phyloP scores from a whole-genome alignment of 2,329 filamentous ascomycete genomes.

The Thielaviopsis ethacetica region DNA sequence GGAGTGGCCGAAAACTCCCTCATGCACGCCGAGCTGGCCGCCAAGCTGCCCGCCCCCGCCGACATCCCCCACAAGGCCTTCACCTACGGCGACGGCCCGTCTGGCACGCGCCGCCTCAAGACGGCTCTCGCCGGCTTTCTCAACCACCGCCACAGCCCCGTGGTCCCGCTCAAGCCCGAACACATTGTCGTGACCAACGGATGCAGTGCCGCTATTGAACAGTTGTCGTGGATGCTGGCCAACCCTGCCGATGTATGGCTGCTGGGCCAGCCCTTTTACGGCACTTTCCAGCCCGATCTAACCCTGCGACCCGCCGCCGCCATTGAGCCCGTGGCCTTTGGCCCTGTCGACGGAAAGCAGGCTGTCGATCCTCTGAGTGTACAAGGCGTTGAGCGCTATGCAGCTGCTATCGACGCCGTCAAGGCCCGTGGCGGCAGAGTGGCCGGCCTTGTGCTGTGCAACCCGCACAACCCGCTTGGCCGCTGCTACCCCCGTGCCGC shows the following conservation, averaged over 20 bases:
- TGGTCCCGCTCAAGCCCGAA: conserved; percentile 16
- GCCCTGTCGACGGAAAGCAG: neutral
- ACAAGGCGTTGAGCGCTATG: conserved; percentile 27
- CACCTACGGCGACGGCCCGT: conserved; percentile 26
- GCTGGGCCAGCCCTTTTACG: conserved; percentile 29
- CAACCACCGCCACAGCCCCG: conserved; percentile 19
- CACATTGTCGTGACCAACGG: conserved; percentile 25
- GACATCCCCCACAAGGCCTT: conserved; percentile 19
- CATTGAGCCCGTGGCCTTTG: conserved; percentile 28
- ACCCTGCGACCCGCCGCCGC: conserved; percentile 24
- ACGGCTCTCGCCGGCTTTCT: conserved; percentile 21
- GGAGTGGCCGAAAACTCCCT: conserved; percentile 36
- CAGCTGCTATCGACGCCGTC: conserved; percentile 24
- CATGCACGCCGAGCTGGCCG: conserved; percentile 29
- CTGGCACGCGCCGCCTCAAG: conserved; percentile 21
- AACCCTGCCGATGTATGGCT: conserved; percentile 25
- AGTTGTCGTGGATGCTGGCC: conserved; percentile 23
- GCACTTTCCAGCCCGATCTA: conserved; percentile 30
- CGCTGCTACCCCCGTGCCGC: conserved; percentile 27
- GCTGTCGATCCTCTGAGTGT: conserved; percentile 26
- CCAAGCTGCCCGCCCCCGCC: conserved; percentile 25
- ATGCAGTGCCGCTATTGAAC: conserved; percentile 25
- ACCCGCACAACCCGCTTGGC: conserved; percentile 36
- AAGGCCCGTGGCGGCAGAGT: conserved; percentile 24
- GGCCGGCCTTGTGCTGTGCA: conserved; percentile 32